Conservation (phyloP, 1,139 yeast species). For the Nakaseomyces glabratus region DNA sequence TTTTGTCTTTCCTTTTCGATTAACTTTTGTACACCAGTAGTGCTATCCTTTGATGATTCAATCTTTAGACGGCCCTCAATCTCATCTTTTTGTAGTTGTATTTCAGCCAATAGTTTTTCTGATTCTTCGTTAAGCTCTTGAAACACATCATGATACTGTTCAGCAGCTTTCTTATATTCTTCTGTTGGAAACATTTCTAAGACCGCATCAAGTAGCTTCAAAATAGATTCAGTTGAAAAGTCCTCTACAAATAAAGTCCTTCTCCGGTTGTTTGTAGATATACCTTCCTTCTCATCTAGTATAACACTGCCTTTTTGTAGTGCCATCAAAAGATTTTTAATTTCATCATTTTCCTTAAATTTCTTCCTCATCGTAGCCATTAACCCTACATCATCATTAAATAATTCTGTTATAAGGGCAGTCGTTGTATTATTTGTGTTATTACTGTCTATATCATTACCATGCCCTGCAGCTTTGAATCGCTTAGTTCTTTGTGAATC, state of each 20-base stretch:
- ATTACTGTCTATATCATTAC: constrained; percentile 16
- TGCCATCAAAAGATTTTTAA: constrained; percentile 22
- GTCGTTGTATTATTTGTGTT: constrained; percentile 3
- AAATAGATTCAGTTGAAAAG: constrained; percentile 23
- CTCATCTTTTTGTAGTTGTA: constrained; percentile 22
- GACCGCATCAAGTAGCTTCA: constrained; percentile 25
- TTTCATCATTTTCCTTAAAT: constrained; percentile 19
- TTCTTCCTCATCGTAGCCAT: constrained; percentile 20
- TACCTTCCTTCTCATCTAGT: constrained; percentile 15
- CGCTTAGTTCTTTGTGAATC: constrained; percentile 10
- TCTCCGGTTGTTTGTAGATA: constrained; percentile 15
- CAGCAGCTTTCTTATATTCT: constrained; percentile 22
- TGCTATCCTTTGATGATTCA: constrained; percentile 11
- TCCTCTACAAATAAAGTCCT: constrained; percentile 30
- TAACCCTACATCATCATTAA: constrained; percentile 13
- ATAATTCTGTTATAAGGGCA: neutral
- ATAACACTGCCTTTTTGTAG: constrained; percentile 29
- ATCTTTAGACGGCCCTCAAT: constrained; percentile 13
- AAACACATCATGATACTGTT: constrained; percentile 14
- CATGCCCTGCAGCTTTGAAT: constrained; percentile 13
- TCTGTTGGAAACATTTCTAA: constrained; percentile 27
- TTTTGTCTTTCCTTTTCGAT: constrained; percentile 26
- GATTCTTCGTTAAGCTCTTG: constrained; percentile 17
- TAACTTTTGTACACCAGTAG: constrained; percentile 15
- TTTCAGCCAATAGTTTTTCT: constrained; percentile 15